Percentiles rank a stretch among this genome's conserved stretches.
Conservation (phyloP, 2,329 filamentous ascomycete genomes). For the Nigrospora osmanthi region DNA sequence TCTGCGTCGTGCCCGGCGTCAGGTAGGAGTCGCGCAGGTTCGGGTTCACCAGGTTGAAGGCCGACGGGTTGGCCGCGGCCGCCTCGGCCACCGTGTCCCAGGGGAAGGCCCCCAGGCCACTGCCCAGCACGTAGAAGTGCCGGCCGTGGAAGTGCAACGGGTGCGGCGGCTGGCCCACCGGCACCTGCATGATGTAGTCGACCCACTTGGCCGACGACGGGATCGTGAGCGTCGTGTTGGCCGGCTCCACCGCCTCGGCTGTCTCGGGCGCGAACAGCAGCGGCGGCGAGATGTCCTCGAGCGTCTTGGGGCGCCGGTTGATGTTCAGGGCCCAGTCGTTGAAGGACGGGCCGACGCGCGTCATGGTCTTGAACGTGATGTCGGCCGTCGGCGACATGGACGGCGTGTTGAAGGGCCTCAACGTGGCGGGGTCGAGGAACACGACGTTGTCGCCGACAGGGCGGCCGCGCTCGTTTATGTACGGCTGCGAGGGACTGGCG, state of each 20-base stretch:
- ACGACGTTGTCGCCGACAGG: constrained; percentile 30
- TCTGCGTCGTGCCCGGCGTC: constrained; percentile 23
- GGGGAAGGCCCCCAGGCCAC: constrained; percentile 39
- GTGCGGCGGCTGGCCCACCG: constrained; percentile 33
- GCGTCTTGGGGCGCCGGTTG: constrained; percentile 28
- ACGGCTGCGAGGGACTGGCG: constrained; percentile 24
- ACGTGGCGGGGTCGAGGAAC: constrained; percentile 32
- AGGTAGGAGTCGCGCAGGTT: constrained; percentile 42
- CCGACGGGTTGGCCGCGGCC: constrained; percentile 30
- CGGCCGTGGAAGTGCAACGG: constrained; percentile 59
- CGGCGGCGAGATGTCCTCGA: constrained; percentile 28
- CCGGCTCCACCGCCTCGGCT: constrained; percentile 11
- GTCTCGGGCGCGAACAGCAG: constrained; percentile 36
- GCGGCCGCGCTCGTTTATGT: constrained; percentile 40
- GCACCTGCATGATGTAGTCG: constrained; percentile 41
- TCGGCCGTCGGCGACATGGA: constrained; percentile 32
- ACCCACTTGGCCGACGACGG: constrained; percentile 38
- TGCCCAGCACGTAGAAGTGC: constrained; percentile 50
- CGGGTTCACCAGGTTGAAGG: constrained; percentile 50
- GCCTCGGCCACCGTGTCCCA: constrained; percentile 48
- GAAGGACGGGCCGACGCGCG: constrained; percentile 26
- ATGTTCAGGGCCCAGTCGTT: constrained; percentile 47
- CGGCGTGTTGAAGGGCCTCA: constrained; percentile 39
- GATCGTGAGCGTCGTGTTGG: constrained; percentile 38
- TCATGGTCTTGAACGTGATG: constrained; percentile 30